These are phyloP conservation scores for Chaetoscypha palmicola DNA, from an alignment of 2,329 filamentous ascomycete species.

Conservation along the genomic window DNA sequence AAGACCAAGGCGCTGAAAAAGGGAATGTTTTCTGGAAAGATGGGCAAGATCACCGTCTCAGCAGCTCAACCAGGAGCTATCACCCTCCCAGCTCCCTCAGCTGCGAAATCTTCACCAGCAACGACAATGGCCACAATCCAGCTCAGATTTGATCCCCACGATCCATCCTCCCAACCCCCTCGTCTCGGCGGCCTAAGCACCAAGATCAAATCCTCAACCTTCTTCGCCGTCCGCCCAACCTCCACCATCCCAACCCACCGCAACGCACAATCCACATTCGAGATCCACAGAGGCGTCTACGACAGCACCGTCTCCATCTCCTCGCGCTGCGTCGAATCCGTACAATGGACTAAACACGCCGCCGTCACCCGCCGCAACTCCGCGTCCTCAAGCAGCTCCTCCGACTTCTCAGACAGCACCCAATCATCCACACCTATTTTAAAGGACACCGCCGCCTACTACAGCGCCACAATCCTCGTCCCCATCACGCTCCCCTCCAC, in stretches of 20 bases:
- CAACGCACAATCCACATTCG: conserved; percentile 16
- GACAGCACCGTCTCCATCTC: conserved; percentile 22
- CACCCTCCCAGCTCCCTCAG: conserved; percentile 23
- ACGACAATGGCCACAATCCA: conserved; percentile 28
- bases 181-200: conserved; percentile 26
- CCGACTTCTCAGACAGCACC: conserved; percentile 19
- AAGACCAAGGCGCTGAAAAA: conserved; percentile 28
- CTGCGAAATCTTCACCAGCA: conserved; percentile 6
- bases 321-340: conserved; percentile 28
- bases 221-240: conserved; percentile 22
- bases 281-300: conserved; percentile 23
- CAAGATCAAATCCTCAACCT: conserved; percentile 28
- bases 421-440: conserved; percentile 4
- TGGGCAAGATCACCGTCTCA: conserved; percentile 29
- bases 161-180: conserved; percentile 23
- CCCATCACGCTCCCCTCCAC: conserved; percentile 54
- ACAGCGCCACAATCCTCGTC: conserved; percentile 55
- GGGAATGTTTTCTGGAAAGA: conserved; percentile 30
- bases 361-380: conserved; percentile 23
- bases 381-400: conserved; percentile 23
- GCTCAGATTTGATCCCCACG: conserved; percentile 29
- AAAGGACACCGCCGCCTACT: conserved; percentile 31
- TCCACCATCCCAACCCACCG: conserved; percentile 17
- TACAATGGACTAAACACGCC: conserved; percentile 27
- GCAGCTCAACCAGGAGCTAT: conserved; percentile 27